These are phyloP conservation scores for Fusarium denticulatum DNA, from an alignment of 2,329 filamentous ascomycete species.

Conservation along the genomic window DNA sequence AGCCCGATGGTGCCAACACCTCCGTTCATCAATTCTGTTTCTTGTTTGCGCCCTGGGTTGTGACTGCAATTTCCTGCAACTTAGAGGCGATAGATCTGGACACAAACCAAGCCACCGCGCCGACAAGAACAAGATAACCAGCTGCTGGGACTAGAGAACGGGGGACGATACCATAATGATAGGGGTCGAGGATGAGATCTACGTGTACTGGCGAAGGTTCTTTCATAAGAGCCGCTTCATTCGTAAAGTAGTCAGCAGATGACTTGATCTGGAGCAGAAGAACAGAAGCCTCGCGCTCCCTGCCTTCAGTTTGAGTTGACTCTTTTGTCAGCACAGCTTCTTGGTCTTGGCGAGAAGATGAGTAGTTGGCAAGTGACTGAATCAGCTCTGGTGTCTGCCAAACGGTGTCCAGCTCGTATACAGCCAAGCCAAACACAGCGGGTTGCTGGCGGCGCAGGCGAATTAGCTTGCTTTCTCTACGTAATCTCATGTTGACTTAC, in stretches of 20 bases:
- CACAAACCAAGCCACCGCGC: conserved; percentile 58
- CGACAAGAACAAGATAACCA: conserved; percentile 72
- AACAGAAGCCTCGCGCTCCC: conserved; percentile 56
- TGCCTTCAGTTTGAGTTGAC: conserved; percentile 9
- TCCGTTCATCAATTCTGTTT: conserved; percentile 49
- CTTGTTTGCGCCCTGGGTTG: conserved; percentile 44
- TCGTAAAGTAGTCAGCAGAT: conserved; percentile 86
- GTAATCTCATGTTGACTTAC: conserved; percentile 62
- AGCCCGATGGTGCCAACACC: conserved; percentile 20
- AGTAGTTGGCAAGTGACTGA: conserved; percentile 71
- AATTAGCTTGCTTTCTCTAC: conserved; percentile 11
- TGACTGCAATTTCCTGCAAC: conserved; percentile 43
- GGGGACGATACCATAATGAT: conserved; percentile 81
- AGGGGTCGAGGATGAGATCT: conserved; percentile 89
- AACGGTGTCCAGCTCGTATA: conserved; percentile 69
- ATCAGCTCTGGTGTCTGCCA: conserved; percentile 71
- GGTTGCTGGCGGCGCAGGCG: conserved; percentile 73
- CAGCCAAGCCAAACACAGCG: conserved; percentile 77
- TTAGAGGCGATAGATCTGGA: conserved; percentile 48
- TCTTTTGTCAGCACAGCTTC: conserved; percentile 11
- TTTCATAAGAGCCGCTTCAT: conserved; percentile 78
- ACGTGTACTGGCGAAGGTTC: conserved; percentile 77
- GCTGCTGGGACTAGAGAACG: conserved; percentile 78
- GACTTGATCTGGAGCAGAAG: conserved; percentile 80
- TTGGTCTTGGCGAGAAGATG: conserved; percentile 58